Base-by-base conservation (phyloP, 306 rosid species). In the Clitoria ternatea region DNA sequence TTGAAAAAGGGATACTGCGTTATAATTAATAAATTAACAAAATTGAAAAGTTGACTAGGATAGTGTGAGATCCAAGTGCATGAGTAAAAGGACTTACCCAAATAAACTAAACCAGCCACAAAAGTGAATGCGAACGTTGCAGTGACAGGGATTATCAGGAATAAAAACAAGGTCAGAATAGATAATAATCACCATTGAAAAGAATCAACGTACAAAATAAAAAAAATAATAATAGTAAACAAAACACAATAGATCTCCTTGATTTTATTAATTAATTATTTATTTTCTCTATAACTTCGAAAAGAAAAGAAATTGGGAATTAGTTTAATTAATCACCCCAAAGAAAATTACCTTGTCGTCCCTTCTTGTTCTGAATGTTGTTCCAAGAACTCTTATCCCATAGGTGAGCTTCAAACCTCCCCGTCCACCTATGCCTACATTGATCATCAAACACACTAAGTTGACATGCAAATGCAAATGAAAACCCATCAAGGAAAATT, bases 321-420 rank as follows among this genome's bases (percentile, higher is more conserved):
- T n/a, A n/a, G n/a, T n/a, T n/a, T n/a, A n/a, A n/a, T n/a, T 47
- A 63, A 75, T 57, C 1, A 14, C 29, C 7, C 17, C 0, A 37
- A 32, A 29, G 9, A 22, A 67, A 62, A 14, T 65, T 56, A 95
- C 99, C 99, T 86, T 95, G 99, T 48, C 88, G 77, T 70, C 99
- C 99, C 76, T 89, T 95, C 76, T 95, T 95, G 83, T 78, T 89
- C 80, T 91, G 97, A 74, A 87, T 65, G 73, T 19, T 86, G 72
- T 95, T 95, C 99, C 97, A 91, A 3, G 88, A 86, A 54, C 76
- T 85, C 84, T 95, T 95, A 62, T 95, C 99, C 99, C 99, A 95
- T 10, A 94, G 87, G 56, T 94, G 97, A 67, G 99, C 99, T 84
- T 94, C 99, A 76, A 80, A 95, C 76, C 97, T 85, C 18, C 99